Conservation (phyloP, 2,329 filamentous ascomycete species). For the Venturia asperata region DNA sequence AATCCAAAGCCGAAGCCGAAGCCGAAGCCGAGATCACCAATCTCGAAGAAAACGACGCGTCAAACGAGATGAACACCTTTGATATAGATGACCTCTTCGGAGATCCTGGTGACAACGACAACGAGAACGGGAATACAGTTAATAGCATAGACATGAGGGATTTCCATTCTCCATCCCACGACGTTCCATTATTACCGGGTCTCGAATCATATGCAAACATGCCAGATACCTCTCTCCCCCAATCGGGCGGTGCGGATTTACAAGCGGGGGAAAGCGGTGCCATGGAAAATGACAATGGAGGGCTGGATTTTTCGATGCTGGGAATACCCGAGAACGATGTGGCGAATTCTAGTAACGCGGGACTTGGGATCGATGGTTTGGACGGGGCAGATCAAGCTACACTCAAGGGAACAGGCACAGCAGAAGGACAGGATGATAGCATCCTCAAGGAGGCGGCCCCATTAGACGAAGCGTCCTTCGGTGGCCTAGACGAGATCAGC, state of each 20-base stretch:
- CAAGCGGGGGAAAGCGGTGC: neutral
- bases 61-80: conserved; percentile 26
- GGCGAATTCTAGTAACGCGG: neutral
- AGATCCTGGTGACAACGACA: conserved; percentile 21
- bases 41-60: conserved; percentile 9
- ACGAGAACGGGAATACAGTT: neutral
- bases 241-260: neutral
- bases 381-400: neutral
- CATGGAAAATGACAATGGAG: conserved; percentile 1
- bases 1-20: conserved; percentile 3
- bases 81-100: conserved; percentile 34
- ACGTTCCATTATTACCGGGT: conserved; percentile 35
- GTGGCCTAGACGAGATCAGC: neutral
- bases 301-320: conserved; percentile 10
- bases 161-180: conserved; percentile 21
- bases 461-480: neutral
- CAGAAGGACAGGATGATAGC: neutral
- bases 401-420: neutral
- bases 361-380: conserved; percentile 1
- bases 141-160: conserved; percentile 20
- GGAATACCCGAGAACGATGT: neutral
- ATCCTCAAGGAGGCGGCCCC: neutral
- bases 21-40: neutral
- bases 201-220: conserved; percentile 37
- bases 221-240: conserved; percentile 7